Conservation (phyloP, 2,329 filamentous ascomycete species). For the Dactylonectria estremocensis region DNA sequence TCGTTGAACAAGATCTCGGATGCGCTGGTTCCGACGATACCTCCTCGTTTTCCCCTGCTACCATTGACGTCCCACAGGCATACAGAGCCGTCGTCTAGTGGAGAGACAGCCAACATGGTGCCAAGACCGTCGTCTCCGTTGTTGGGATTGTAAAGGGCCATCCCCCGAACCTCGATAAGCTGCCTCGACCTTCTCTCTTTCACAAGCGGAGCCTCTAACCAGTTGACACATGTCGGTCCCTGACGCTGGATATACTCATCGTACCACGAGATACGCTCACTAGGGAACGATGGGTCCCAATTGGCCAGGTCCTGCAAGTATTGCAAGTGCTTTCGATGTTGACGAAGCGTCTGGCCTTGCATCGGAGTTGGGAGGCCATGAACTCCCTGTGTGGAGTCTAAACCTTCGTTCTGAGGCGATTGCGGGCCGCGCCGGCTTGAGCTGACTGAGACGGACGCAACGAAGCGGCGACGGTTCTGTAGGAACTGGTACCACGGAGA, state of each 20-base stretch:
- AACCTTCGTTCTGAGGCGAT: constrained; percentile 19
- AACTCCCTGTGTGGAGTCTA: constrained; percentile 13
- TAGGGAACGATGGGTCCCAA: constrained; percentile 85
- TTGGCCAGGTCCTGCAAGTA: constrained; percentile 75
- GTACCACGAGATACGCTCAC: constrained; percentile 86
- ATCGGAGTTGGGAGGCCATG: constrained; percentile 37
- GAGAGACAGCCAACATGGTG: constrained; percentile 76
- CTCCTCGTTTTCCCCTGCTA: constrained; percentile 68
- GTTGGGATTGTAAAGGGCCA: constrained; percentile 75
- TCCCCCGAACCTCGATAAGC: constrained; percentile 78
- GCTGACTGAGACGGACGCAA: constrained; percentile 43
- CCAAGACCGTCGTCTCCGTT: constrained; percentile 63
- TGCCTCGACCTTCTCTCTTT: constrained; percentile 60
- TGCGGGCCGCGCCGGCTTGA: not conserved
- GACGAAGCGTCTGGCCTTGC: constrained; percentile 41
- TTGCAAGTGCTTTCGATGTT: constrained; percentile 39
- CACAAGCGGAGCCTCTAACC: constrained; percentile 77
- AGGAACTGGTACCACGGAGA: constrained; percentile 78
- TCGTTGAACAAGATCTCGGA: constrained; percentile 77
- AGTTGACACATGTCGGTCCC: constrained; percentile 80
- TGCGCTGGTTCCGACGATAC: constrained; percentile 75
- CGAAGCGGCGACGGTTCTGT: constrained; percentile 56
- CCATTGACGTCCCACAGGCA: constrained; percentile 85
- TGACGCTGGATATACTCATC: constrained; percentile 89
- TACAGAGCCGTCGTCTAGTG: constrained; percentile 90